Conservation (phyloP, 805 yeast genomes). For the Yamadazyma tumulicola region DNA sequence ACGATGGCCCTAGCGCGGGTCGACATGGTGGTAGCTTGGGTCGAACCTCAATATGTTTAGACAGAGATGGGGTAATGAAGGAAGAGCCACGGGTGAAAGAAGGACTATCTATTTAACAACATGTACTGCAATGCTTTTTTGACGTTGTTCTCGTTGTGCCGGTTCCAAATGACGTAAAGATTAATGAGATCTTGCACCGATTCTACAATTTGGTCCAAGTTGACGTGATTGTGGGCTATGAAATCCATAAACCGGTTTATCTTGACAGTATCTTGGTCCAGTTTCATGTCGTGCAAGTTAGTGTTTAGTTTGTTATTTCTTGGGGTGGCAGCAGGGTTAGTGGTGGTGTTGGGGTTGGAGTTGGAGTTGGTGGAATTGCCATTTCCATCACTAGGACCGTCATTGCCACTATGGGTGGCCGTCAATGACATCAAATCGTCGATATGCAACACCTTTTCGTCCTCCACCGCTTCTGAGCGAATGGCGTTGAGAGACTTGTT, state of each 20-base stretch:
- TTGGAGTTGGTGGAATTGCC: conserved; percentile 3
- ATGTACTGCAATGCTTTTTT: conserved; percentile 46
- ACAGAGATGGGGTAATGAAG: no score
- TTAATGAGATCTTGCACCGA: conserved; percentile 82
- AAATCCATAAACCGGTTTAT: conserved; percentile 60
- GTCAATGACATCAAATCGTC: conserved; percentile 1
- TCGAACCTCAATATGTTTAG: no score
- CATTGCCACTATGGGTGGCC: not conserved
- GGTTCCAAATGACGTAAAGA: conserved; percentile 81
- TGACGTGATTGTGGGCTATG: conserved; percentile 72
- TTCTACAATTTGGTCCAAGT: conserved; percentile 72
- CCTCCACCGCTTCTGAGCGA: conserved; percentile 9
- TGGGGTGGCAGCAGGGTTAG: no score
- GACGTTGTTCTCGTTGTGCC: conserved; percentile 67
- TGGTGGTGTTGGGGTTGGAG: not conserved
- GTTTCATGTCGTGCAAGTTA: conserved; percentile 22
- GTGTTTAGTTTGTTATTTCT: no score
- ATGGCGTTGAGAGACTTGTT: conserved; percentile 33
- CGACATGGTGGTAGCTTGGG: no score
- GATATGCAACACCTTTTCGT: conserved; percentile 1
- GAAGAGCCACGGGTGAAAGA: no score
- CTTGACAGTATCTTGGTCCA: conserved; percentile 39
- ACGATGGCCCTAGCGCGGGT: no score
- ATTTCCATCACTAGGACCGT: not conserved
- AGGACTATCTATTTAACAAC: conserved; percentile 26